phyloP scores from a whole-genome alignment of 495 filamentous ascomycete species.

The Penicillium psychrofluorescens region DNA sequence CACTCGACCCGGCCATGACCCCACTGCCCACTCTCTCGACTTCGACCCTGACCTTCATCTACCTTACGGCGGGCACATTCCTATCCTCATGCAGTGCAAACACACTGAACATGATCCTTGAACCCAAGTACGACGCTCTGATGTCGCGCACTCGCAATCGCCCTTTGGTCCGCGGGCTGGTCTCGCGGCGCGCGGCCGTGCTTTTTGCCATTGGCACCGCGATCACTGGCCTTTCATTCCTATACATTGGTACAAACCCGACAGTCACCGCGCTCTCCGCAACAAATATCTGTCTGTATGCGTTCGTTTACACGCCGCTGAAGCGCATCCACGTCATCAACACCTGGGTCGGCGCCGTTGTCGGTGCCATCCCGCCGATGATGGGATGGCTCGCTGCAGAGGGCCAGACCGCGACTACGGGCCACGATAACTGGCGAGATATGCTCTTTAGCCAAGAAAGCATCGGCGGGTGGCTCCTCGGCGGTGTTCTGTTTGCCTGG shows the following conservation, averaged over 20 bases:
- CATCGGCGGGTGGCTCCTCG: slow-evolving; percentile 84
- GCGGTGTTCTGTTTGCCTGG: slow-evolving; percentile 82
- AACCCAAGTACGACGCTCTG: slow-evolving; percentile 80
- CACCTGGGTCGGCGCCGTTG: slow-evolving; percentile 90
- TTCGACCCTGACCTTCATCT: slow-evolving; percentile 81
- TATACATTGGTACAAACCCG: slow-evolving; percentile 90
- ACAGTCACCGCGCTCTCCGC: slow-evolving; percentile 82
- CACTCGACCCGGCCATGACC: slow-evolving; percentile 54
- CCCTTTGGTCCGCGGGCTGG: slow-evolving; percentile 76
- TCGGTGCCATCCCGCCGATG: slow-evolving; percentile 87
- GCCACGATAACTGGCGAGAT: slow-evolving; percentile 65
- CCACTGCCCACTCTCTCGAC: slow-evolving; percentile 78
- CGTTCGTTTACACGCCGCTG: slow-evolving; percentile 84
- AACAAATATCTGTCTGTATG: slow-evolving; percentile 82
- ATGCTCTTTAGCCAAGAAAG: slow-evolving; percentile 65
- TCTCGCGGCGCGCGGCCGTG: slow-evolving; percentile 67
- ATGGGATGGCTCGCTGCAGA: slow-evolving; percentile 98
- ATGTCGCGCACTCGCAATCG: slow-evolving; percentile 89
- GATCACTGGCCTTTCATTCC: slow-evolving; percentile 51
- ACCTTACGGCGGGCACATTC: slow-evolving; percentile 84
- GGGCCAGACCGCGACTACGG: slow-evolving; percentile 71
- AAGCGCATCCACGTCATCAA: slow-evolving; percentile 84
- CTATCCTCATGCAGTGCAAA: slow-evolving; percentile 83
- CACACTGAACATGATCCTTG: slow-evolving; percentile 93
- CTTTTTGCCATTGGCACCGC: slow-evolving; percentile 71